Evolutionary conservation across 163 green algal genomes (phyloP), one percentile per base, ranked within the genome.

Genomic region (Scenedesmus sp.): DNA sequence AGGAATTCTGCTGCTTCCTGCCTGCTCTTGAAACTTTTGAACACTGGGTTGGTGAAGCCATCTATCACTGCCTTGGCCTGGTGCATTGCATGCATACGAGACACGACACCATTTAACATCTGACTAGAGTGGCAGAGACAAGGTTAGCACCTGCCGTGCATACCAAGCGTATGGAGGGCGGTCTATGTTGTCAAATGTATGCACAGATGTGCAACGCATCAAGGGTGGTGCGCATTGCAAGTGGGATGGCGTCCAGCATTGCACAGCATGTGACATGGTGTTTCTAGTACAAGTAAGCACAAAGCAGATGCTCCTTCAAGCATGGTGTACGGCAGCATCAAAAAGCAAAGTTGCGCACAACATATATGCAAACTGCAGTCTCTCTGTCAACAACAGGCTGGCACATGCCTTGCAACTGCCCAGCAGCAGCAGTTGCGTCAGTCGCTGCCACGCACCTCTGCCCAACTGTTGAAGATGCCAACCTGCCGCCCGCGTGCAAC

Each of bases 391-490:
- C 26, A 79, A 52, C 15, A 18, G 4, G 1, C 66, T 34, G 6
- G 3, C 16, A 76, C 66, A 15, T 8, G 1, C 15, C 15, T 15
- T 26, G 16, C 16, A 76, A 76, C 15, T 26, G 66, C 15, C 66
- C 67, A 52, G 70, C 70, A 79, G 18, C 5, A 3, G 70, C 70
- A 52, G 70, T 23, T 34, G 70, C 70, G 54, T 23, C 20, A n/a
- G 70, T 0, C 23, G 23, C 18, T 9, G 16, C 18, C 3, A 52
- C 70, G 23, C 23, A 79, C 70, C 70, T 79, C 23, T 0, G 18
- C 23, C 70, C 70, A 79, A 18, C 34, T 74, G 3, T 76, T 8
- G 82, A 88, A 92, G 60, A 92, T 77, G 56, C 88, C 88, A 3
- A 57, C 34, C 46, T 74, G n/a, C 2, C 79, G 62, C 1, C 88